Conservation (phyloP, 225 moss, liverwort and hornwort species). For the Asterella californica region DNA sequence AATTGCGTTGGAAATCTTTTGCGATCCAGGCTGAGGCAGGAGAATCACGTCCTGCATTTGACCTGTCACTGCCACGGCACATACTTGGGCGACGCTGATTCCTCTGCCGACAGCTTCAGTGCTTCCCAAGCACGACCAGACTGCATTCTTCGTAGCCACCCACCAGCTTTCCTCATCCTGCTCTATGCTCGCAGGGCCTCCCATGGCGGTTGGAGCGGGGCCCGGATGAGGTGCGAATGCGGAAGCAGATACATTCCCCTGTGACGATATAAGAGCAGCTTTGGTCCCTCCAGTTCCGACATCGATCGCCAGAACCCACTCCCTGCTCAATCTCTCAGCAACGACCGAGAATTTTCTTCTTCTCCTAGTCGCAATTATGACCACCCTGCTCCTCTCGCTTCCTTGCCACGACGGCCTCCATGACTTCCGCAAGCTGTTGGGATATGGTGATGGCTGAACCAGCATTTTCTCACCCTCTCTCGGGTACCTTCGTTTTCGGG, state of each 20-base stretch:
- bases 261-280: constrained; percentile 67
- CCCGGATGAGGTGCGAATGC: constrained; percentile 63
- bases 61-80: constrained; percentile 77
- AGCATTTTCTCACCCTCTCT: constrained; percentile 2
- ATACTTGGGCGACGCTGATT: constrained; percentile 47
- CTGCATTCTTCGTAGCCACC: constrained; percentile 70
- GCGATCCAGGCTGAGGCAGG: constrained; percentile 54
- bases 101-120: constrained; percentile 36
- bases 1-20: constrained; percentile 58
- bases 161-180: constrained; percentile 90
- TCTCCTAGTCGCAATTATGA: neutral
- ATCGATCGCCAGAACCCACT: constrained; percentile 81
- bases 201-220: constrained; percentile 52
- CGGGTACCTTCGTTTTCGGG: neutral
- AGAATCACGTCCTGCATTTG: constrained; percentile 93
- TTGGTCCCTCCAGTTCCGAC: constrained; percentile 94
- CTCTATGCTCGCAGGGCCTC: constrained; percentile 70
- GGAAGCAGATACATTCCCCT: constrained; percentile 61
- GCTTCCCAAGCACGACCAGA: constrained; percentile 59
- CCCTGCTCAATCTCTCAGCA: constrained; percentile 33
- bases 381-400: neutral
- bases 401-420: neutral
- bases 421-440: neutral
- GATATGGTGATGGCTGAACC: neutral
- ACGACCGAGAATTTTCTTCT: neutral